Evolutionary conservation across 352 stramenopile genomes (phyloP), one percentile per base, ranked within the genome.

Genomic region (Globisporangium spinosum): DNA sequence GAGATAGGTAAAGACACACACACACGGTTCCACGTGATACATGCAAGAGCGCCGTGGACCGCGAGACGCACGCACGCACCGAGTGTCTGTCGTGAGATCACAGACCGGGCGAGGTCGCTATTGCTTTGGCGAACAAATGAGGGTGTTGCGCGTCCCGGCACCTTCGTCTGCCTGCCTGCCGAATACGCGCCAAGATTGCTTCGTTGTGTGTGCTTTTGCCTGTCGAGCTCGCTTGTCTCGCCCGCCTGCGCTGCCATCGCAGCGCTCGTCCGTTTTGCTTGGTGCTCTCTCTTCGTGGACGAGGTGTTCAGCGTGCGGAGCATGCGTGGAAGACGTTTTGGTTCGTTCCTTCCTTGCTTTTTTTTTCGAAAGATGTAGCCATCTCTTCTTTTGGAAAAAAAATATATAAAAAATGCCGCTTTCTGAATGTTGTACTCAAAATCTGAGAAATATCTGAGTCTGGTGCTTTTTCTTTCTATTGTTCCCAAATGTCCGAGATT

Each of bases 41-140:
- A 38, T 10, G 8, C 38, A 32, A 9, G 51, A n/a, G 10, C 10
- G 3, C 51, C 51, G 15, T 17, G 4, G 27, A 57, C 51, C 51
- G 12, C 12, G 22, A 4, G 10, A 15, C 2, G 10, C 10, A 43
- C 22, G 23, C 10, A 5, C 54, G 54, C 40, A 59, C 54, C 54
- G 54, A 40, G 54, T 40, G 49, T 15, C 49, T 55, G 15, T 59
- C 54, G 54, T 59, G 27, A 59, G 54, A 59, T 27, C 27, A 43
- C 54, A 40, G 54, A 59, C 54, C 25, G 27, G 54, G 25, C 25
- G 54, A 40, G 27, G 54, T 43, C 54, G 54, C 54, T 40, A 40
- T 59, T 59, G 54, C 54, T 59, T 38, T 59, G 54, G 27, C 54
- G 54, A 59, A 59, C 54, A 40, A 59, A 59, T 59, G 54, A 25